Evolutionary conservation across 371 early-diverging fungal genomes (phyloP), one percentile per base, ranked within the genome.

Genomic region (Encephalitozoon romaleae): DNA sequence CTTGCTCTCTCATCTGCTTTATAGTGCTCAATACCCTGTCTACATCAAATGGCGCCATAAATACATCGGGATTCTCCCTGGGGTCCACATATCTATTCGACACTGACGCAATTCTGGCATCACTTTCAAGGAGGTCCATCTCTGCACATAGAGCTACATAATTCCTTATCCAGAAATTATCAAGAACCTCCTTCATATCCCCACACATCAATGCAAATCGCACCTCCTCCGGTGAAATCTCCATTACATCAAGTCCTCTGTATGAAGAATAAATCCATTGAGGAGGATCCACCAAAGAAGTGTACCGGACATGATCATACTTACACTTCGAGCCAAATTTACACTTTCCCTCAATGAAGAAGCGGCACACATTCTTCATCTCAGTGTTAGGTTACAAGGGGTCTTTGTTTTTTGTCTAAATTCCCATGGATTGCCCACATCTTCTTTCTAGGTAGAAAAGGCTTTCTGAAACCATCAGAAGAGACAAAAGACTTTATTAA

Each of bases 211-310:
- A 39, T n/a, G 63, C 41, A 38, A 53, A 68, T 32, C 76, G 9
- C 9, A 64, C 42, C 26, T 76, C 76, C 21, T 76, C 76, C 23
- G 43, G 28, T 25, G 66, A 65, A 23, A 76, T 69, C 23, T 45
- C 70, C 41, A 39, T 26, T 39, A 52, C n/a, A 39, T 68, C 49
- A 28, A 76, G 65, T n/a, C 59, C 49, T 6, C 30, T n/a, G 28
- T 39, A 55, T 18, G 39, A 55, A n/a, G 38, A 43, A 25, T 55
- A 49, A 18, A 81, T 77, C 78, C 78, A 81, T 47, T 28, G 32
- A 26, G 81, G 78, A 4, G 81, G 81, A 75, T 78, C 73, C 25
- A 81, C 30, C n/a, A 81, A 21, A n/a, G 23, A n/a, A 21, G 64
- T 51, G 30, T 39, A 71, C 65, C 11, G 49, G 5, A 67, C 38